phyloP scores from a whole-genome alignment of 306 rosid genomes.

The Castanopsis chinensis region DNA sequence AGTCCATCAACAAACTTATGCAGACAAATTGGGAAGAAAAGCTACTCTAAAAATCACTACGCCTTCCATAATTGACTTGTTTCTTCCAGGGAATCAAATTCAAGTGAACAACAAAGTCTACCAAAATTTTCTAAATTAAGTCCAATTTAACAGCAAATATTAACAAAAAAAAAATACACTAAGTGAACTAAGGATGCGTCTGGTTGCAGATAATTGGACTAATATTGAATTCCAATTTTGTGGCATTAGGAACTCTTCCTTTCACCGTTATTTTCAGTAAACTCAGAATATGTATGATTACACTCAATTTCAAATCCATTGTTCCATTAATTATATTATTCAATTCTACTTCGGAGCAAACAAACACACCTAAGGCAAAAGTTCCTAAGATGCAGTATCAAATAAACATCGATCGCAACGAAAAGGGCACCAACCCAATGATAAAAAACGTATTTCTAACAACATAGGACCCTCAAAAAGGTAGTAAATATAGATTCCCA shows the following conservation, averaged over 20 bases:
- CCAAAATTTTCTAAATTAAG: conserved; percentile 8
- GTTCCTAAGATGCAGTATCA: conserved; percentile 19
- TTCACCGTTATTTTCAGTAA: conserved; percentile 18
- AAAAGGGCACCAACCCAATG: conserved; percentile 19
- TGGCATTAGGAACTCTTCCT: conserved; percentile 18
- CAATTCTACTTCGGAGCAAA: conserved; percentile 15
- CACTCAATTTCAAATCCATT: conserved; percentile 9
- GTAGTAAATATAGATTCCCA: conserved; percentile 19
- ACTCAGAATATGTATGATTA: neutral
- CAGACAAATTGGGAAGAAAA: conserved; percentile 1
- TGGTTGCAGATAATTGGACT: conserved; percentile 32
- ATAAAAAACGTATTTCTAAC: conserved; percentile 6
- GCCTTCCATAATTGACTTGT: neutral
- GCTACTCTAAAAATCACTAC: neutral
- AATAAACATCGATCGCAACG: conserved; percentile 15
- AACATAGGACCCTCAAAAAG: conserved; percentile 2
- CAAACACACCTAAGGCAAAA: conserved; percentile 29
- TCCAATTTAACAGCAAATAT: conserved; percentile 9
- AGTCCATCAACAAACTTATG: neutral
- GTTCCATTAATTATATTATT: conserved; percentile 18
- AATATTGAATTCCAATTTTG: conserved; percentile 18
- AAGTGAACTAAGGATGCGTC: conserved; percentile 20
- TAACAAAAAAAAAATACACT: conserved; percentile 2
- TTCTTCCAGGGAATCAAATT: conserved; percentile 18
- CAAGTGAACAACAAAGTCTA: neutral